phyloP scores from a whole-genome alignment of 2,329 filamentous ascomycete genomes.

The Fusarium beomiforme region DNA sequence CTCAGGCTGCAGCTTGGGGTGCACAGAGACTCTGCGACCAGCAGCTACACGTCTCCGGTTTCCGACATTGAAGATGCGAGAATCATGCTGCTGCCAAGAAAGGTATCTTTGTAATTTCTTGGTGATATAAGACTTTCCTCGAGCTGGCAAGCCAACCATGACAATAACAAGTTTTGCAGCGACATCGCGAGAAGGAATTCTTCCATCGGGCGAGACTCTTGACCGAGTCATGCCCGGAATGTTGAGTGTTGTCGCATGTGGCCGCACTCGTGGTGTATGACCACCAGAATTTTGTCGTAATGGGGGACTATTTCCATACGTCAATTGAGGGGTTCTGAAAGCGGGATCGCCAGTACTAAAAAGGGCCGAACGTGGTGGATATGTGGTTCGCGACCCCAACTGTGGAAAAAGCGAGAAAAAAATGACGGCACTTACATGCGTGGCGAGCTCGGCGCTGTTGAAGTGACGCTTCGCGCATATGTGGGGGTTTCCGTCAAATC shows the following conservation, averaged over 20 bases:
- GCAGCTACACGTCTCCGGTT: constrained; percentile 86
- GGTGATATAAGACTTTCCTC: constrained; percentile 98
- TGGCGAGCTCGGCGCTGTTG: constrained; percentile 67
- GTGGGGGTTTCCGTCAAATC: constrained; percentile 63
- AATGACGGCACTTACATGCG: constrained; percentile 60
- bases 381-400: constrained; percentile 33
- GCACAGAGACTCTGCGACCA: constrained; percentile 58
- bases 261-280: constrained; percentile 79
- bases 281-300: constrained; percentile 78
- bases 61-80: constrained; percentile 96
- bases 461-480: constrained; percentile 65
- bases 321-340: constrained; percentile 31
- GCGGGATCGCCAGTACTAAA: constrained; percentile 31
- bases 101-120: constrained; percentile 97
- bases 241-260: constrained; percentile 93
- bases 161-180: constrained; percentile 97
- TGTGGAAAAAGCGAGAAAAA: constrained; percentile 12
- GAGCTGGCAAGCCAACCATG: constrained; percentile 95
- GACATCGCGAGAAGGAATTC: constrained; percentile 92
- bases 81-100: constrained; percentile 97
- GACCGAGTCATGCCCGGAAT: constrained; percentile 97
- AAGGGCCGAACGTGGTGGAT: constrained; percentile 36
- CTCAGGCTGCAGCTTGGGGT: constrained; percentile 48
- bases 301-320: constrained; percentile 63
- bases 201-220: constrained; percentile 92